Evolutionary conservation across 2,329 filamentous ascomycete genomes (phyloP).

Genomic region (Pseudogymnoascus verrucosus): DNA sequence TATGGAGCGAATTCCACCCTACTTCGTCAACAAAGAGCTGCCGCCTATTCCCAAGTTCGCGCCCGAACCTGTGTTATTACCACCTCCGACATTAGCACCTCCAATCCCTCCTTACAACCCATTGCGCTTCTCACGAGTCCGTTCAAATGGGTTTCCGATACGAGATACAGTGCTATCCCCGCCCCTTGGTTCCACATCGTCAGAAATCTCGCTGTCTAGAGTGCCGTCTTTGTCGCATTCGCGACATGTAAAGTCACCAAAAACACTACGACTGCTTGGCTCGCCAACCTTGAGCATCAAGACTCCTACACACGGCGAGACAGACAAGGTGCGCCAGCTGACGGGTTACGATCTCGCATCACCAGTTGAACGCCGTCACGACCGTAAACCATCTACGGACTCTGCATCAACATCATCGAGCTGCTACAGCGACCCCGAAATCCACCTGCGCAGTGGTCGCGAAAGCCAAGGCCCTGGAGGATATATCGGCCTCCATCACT

Average conservation of each 20-base stretch:
- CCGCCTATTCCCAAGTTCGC: neutral
- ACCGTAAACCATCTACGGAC: neutral
- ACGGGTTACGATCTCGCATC: neutral
- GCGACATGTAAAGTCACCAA: neutral
- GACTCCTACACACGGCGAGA: neutral
- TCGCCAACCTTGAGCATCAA: neutral
- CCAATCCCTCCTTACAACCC: neutral
- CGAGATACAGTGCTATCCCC: neutral
- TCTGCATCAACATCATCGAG: neutral
- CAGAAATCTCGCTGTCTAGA: neutral
- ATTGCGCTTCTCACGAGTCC: neutral
- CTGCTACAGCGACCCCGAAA: neutral
- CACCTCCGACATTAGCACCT: neutral
- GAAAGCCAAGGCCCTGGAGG: neutral
- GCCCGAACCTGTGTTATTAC: neutral
- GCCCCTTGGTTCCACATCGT: neutral
- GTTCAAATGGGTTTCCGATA: neutral
- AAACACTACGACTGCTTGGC: neutral
- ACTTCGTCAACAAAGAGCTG: constrained; percentile 2
- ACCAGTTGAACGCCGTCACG: neutral
- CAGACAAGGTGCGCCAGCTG: neutral
- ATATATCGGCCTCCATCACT: neutral
- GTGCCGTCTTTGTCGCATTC: neutral
- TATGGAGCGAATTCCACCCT: neutral
- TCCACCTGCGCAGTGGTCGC: neutral